A percentile compares a stretch with the other conserved stretches of the same genome.
These are phyloP conservation scores for Plasmodium billcollinsi DNA, from an alignment of 169 alveolate species.

Conservation along the genomic window DNA sequence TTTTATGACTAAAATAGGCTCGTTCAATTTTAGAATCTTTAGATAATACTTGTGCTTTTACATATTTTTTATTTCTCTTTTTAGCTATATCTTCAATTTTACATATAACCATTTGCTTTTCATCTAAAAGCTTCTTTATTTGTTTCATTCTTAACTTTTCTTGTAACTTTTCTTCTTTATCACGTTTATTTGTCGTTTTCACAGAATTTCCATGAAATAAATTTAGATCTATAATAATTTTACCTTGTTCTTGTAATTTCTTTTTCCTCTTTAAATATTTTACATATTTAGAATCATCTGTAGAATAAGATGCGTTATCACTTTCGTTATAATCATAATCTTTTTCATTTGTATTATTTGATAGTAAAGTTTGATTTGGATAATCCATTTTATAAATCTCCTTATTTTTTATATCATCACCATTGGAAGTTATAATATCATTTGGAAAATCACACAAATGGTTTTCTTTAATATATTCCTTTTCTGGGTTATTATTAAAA, in stretches of 20 bases:
- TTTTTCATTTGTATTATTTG: constrained; percentile 17
- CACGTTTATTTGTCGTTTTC: background rate
- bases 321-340: constrained; percentile 31
- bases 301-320: constrained; percentile 62
- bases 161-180: constrained; percentile 31
- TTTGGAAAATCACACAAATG: background rate
- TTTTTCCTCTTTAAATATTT: constrained; percentile 37
- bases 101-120: constrained; percentile 71
- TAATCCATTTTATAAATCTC: background rate
- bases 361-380: background rate
- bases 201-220: constrained; percentile 9
- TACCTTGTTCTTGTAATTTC: constrained; percentile 69
- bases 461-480: background rate
- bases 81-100: constrained; percentile 69
- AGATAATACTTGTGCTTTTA: constrained; percentile 65
- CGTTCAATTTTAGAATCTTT: constrained; percentile 73
- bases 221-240: constrained; percentile 56
- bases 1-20: constrained; percentile 73
- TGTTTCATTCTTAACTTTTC: constrained; percentile 43
- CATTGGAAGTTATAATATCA: background rate
- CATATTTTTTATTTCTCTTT: constrained; percentile 69
- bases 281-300: constrained; percentile 64
- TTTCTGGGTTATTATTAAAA: no score
- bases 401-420: background rate
- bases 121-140: constrained; percentile 30